These are phyloP conservation scores for Pueraria montana DNA, from an alignment of 306 rosid species.

Conservation along the genomic window DNA sequence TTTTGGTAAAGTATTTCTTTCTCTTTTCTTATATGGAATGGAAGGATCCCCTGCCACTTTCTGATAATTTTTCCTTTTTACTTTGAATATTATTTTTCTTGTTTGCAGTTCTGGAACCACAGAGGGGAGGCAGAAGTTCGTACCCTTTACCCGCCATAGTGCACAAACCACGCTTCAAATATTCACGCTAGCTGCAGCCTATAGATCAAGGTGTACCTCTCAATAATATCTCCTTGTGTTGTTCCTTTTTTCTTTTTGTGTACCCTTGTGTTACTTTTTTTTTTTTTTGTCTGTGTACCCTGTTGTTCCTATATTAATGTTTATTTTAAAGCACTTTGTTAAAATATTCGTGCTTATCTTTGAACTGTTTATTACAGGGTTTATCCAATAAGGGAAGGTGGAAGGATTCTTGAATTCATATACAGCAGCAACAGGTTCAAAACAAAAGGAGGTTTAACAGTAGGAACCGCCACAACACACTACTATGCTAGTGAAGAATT, in stretches of 20 bases:
- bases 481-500: conserved; percentile 87
- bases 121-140: conserved; percentile 87
- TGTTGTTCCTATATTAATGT: not conserved
- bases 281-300: not conserved
- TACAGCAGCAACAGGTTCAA: conserved; percentile 83
- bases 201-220: conserved; percentile 77
- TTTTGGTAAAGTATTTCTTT: not conserved
- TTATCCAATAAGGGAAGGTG: conserved; percentile 83
- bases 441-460: conserved; percentile 79
- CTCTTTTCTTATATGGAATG: conserved; percentile 26
- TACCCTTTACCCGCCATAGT: conserved; percentile 85
- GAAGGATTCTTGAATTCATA: conserved; percentile 81
- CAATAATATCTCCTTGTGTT: not conserved
- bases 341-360: not conserved
- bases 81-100: not conserved
- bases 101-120: conserved; percentile 92
- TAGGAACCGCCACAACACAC: conserved; percentile 95
- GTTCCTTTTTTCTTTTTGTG: not conserved
- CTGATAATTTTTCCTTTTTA: not conserved
- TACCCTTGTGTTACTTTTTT: not conserved
- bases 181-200: conserved; percentile 85
- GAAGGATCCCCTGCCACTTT: conserved; percentile 36
- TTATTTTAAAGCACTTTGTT: not conserved
- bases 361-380: conserved; percentile 50
- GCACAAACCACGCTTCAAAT: conserved; percentile 95